Evolutionary conservation across 768 basidiomycete genomes (phyloP).

Genomic region (Naganishia vaughanmartiniae): DNA sequence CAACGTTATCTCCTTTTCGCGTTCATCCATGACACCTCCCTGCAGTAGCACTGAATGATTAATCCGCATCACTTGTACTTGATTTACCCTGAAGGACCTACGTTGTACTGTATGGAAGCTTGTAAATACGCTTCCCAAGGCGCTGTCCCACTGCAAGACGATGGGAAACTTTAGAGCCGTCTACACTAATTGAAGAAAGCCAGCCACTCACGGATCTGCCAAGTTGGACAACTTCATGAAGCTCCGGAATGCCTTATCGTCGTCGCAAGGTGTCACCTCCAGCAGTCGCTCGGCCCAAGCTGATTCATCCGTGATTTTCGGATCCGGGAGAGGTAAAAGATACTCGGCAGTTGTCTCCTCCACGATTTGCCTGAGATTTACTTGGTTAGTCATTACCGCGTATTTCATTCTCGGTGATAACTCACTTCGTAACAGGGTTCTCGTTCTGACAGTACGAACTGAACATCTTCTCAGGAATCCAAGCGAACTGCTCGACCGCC

Average conservation of each 20-base stretch:
- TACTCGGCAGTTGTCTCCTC: constrained; percentile 70
- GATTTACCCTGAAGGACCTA: constrained; percentile 53
- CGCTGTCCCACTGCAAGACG: constrained; percentile 57
- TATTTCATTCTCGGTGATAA: not conserved
- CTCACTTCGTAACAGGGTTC: constrained; percentile 63
- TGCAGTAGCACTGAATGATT: constrained; percentile 47
- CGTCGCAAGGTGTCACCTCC: constrained; percentile 66
- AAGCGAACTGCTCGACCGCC: constrained; percentile 76
- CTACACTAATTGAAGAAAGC: not conserved
- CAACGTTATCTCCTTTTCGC: constrained; percentile 65
- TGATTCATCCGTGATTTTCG: constrained; percentile 60
- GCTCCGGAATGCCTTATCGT: constrained; percentile 61
- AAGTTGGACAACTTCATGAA: constrained; percentile 66
- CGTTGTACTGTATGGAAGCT: constrained; percentile 77
- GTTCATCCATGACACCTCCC: constrained; percentile 86
- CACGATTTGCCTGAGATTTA: constrained; percentile 57
- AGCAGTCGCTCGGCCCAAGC: constrained; percentile 82
- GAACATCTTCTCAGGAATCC: constrained; percentile 82
- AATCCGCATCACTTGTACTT: not conserved
- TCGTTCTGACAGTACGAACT: constrained; percentile 56
- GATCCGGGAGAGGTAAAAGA: constrained; percentile 72
- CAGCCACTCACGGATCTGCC: constrained; percentile 60
- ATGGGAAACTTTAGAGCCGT: not conserved
- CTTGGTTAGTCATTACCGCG: not conserved
- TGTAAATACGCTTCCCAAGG: constrained; percentile 68